These are phyloP conservation scores for Talaromyces ruber DNA, from an alignment of 495 filamentous ascomycete species.

Conservation along the genomic window DNA sequence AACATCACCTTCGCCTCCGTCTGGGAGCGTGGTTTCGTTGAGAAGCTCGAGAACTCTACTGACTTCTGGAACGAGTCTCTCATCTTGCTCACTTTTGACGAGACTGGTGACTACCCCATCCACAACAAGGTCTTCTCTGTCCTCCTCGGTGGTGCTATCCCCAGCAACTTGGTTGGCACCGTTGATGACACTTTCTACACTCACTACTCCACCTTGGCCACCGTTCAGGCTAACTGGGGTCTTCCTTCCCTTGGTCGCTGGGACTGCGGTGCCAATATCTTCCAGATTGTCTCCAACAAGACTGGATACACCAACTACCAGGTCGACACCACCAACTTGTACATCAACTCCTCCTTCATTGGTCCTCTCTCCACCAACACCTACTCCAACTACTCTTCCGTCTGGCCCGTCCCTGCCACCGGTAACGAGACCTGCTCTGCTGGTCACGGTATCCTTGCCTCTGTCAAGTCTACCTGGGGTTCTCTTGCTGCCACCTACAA, in stretches of 20 bases:
- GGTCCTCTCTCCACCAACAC: conserved; percentile 32
- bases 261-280: conserved; percentile 64
- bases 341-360: conserved; percentile 38
- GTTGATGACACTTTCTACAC: conserved; percentile 61
- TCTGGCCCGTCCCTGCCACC: conserved; percentile 34
- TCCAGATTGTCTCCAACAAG: conserved; percentile 49
- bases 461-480: conserved; percentile 32
- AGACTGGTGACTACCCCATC: conserved; percentile 46
- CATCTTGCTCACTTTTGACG: conserved; percentile 61
- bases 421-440: conserved; percentile 29
- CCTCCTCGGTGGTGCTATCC: conserved; percentile 59
- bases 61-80: conserved; percentile 65
- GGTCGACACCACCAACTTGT: conserved; percentile 32
- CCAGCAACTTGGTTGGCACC: conserved; percentile 46
- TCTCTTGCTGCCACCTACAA: conserved; percentile 26
- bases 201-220: conserved; percentile 62
- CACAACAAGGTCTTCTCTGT: conserved; percentile 52
- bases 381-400: conserved; percentile 23
- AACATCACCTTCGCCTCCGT: conserved; percentile 49
- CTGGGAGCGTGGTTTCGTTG: conserved; percentile 52
- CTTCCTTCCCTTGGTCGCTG: conserved; percentile 60
- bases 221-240: conserved; percentile 59
- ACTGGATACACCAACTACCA: conserved; percentile 47
- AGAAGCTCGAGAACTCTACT: conserved; percentile 51
- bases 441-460: conserved; percentile 35